Conservation (phyloP, 2,329 filamentous ascomycete genomes). For the Penicillium hordei region DNA sequence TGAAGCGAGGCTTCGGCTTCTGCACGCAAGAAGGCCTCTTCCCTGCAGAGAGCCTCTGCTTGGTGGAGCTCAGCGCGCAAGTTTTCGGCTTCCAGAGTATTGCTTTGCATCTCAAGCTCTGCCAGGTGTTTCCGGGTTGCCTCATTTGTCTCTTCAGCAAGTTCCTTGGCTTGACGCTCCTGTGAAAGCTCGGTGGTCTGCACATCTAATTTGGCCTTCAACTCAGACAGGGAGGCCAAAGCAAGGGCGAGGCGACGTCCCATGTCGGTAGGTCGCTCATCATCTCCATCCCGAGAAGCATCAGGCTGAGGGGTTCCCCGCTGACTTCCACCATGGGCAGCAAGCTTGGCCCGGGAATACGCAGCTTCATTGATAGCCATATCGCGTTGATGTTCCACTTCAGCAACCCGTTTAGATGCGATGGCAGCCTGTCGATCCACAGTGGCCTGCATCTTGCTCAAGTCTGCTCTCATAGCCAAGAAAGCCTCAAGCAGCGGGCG, state of each 20-base stretch:
- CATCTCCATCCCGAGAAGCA: slow-evolving; percentile 58
- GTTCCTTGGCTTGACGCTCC: slow-evolving; percentile 74
- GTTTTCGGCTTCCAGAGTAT: slow-evolving; percentile 78
- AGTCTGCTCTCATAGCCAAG: slow-evolving; percentile 83
- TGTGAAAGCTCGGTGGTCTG: slow-evolving; percentile 70
- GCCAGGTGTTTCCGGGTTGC: slow-evolving; percentile 79
- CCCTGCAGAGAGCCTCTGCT: slow-evolving; percentile 72
- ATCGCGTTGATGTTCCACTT: slow-evolving; percentile 92
- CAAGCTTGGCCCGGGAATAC: slow-evolving; percentile 89
- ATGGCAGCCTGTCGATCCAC: slow-evolving; percentile 84
- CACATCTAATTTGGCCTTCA: slow-evolving; percentile 73
- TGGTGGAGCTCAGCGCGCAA: slow-evolving; percentile 83
- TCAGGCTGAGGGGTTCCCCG: slow-evolving; percentile 56
- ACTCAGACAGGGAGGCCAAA: slow-evolving; percentile 73
- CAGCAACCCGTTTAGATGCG: slow-evolving; percentile 85
- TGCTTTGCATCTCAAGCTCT: slow-evolving; percentile 81
- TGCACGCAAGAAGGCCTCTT: slow-evolving; percentile 73
- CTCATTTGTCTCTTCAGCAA: slow-evolving; percentile 84
- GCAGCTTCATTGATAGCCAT: slow-evolving; percentile 91
- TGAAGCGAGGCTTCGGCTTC: slow-evolving; percentile 74
- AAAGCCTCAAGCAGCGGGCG: slow-evolving; percentile 89
- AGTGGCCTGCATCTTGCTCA: slow-evolving; percentile 83
- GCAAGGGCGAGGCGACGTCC: slow-evolving; percentile 79
- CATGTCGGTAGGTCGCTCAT: slow-evolving; percentile 69
- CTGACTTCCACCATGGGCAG: slow-evolving; percentile 72